phyloP scores from a whole-genome alignment of 2,329 filamentous ascomycete genomes.

The Metarhizium rileyi region DNA sequence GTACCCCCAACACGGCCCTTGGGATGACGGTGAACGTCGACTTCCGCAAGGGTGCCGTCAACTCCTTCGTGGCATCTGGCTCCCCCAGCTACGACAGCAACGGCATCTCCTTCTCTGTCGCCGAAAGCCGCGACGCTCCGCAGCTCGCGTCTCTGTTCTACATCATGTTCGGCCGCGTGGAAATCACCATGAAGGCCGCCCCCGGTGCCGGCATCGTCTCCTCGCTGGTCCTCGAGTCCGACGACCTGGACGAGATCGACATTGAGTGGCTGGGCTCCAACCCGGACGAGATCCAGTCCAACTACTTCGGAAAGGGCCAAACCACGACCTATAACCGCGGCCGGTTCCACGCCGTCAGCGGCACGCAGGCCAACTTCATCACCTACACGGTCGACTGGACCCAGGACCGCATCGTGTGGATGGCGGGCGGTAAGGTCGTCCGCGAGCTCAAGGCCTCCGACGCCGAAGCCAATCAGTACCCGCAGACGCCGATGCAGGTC shows the following conservation, averaged over 20 bases:
- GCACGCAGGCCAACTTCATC: conserved; percentile 67
- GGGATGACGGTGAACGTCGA: conserved; percentile 76
- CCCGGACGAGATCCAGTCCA: conserved; percentile 73
- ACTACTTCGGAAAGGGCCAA: conserved; percentile 93
- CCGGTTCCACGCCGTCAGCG: conserved; percentile 59
- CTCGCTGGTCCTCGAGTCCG: conserved; percentile 82
- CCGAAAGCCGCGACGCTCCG: conserved; percentile 70
- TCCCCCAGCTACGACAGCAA: conserved; percentile 63
- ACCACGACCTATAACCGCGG: conserved; percentile 81
- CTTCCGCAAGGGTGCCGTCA: conserved; percentile 68
- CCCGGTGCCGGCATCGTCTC: conserved; percentile 88
- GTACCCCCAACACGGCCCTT: conserved; percentile 68
- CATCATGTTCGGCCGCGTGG: conserved; percentile 96
- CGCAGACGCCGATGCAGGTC: conserved; percentile 91
- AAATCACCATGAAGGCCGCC: conserved; percentile 75
- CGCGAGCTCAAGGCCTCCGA: conserved; percentile 63
- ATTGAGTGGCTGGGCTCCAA: conserved; percentile 89
- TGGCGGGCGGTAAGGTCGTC: conserved; percentile 67
- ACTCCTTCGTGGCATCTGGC: conserved; percentile 66
- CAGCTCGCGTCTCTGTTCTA: conserved; percentile 88
- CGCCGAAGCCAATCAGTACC: conserved; percentile 67
- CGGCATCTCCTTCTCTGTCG: conserved; percentile 74
- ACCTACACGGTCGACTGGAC: conserved; percentile 95
- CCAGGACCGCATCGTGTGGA: conserved; percentile 73
- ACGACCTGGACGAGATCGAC: conserved; percentile 91